Conservation (phyloP, 202 grass and related monocot genomes). For the Schoenoplectus tabernaemontani region DNA sequence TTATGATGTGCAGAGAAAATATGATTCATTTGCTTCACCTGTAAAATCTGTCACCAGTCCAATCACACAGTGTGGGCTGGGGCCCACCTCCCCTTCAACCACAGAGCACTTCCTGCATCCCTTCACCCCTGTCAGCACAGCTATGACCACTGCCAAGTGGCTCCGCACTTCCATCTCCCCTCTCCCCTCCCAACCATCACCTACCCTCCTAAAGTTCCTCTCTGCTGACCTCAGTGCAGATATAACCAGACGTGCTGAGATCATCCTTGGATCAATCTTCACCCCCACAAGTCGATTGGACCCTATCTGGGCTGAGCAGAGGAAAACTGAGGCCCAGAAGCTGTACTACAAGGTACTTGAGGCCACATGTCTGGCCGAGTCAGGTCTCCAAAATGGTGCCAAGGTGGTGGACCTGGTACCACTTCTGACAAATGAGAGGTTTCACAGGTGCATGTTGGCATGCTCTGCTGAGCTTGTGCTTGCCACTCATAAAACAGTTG, state of each 20-base stretch:
- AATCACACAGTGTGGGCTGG: slow-evolving; percentile 53
- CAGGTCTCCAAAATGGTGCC: slow-evolving; percentile 55
- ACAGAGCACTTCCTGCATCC: slow-evolving; percentile 57
- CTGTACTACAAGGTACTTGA: slow-evolving; percentile 89
- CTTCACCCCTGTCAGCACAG: slow-evolving; percentile 79
- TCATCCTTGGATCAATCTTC: slow-evolving; percentile 90
- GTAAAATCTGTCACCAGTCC: slow-evolving; percentile 72
- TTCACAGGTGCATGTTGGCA: slow-evolving; percentile 94
- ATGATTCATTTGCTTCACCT: slow-evolving; percentile 58
- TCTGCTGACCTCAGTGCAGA: slow-evolving; percentile 35
- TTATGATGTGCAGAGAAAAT: slow-evolving; percentile 54
- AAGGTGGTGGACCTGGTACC: slow-evolving; percentile 87
- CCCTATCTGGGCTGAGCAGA: slow-evolving; percentile 92
- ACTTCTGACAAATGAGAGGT: slow-evolving; percentile 75
- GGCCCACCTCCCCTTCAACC: slow-evolving; percentile 22
- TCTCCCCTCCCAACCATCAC: slow-evolving; percentile 64
- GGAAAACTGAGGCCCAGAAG: slow-evolving; percentile 87
- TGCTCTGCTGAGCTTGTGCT: slow-evolving; percentile 93
- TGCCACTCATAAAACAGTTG: slow-evolving; percentile 89
- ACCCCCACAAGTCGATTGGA: slow-evolving; percentile 60
- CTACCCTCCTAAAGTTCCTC: slow-evolving; percentile 63
- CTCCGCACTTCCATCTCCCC: slow-evolving; percentile 70
- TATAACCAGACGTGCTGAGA: slow-evolving; percentile 52
- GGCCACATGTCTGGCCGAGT: slow-evolving; percentile 82
- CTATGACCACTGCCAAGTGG: slow-evolving; percentile 98